Percentiles rank a stretch among this genome's conserved stretches.
Evolutionary conservation across 129 eudicot genomes (phyloP).

Genomic region (Daucus carota): DNA sequence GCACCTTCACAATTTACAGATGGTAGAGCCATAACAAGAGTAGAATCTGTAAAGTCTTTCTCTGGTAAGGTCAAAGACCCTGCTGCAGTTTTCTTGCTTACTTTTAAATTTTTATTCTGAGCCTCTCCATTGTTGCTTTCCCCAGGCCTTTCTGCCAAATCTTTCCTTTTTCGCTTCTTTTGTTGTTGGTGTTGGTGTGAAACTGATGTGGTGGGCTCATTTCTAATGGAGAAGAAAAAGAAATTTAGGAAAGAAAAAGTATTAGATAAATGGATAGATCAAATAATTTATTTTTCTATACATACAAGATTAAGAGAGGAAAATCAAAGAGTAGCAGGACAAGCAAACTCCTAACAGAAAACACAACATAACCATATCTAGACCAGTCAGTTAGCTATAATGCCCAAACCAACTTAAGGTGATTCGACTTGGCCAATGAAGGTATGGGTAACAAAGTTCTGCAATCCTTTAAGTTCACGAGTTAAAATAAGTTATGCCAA

Average conservation of each 20-base stretch:
- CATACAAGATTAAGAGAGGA: neutral
- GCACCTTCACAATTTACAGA: conserved; percentile 26
- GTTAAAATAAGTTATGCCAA: neutral
- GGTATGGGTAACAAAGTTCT: neutral
- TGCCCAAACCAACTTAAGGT: neutral
- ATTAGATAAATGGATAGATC: neutral
- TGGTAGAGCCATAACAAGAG: conserved; percentile 37
- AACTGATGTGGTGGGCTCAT: conserved; percentile 46
- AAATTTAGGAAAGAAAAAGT: neutral
- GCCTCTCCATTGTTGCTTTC: conserved; percentile 38
- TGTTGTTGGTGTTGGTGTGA: conserved; percentile 79
- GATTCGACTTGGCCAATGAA: neutral
- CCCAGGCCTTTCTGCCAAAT: conserved; percentile 41
- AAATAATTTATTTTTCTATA: neutral
- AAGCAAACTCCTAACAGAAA: neutral
- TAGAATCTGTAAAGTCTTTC: conserved; percentile 25
- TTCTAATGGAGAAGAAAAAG: conserved; percentile 26
- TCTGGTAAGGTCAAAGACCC: conserved; percentile 46
- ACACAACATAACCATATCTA: neutral
- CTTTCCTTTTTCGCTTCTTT: conserved; percentile 89
- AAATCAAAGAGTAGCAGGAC: neutral
- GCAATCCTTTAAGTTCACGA: neutral
- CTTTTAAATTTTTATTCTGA: conserved; percentile 55
- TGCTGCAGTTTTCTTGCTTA: conserved; percentile 43
- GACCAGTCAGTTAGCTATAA: neutral